Evolutionary conservation across 805 yeast species (phyloP), one percentile per base, ranked within the genome.

Genomic region (Metschnikowia sp.): DNA sequence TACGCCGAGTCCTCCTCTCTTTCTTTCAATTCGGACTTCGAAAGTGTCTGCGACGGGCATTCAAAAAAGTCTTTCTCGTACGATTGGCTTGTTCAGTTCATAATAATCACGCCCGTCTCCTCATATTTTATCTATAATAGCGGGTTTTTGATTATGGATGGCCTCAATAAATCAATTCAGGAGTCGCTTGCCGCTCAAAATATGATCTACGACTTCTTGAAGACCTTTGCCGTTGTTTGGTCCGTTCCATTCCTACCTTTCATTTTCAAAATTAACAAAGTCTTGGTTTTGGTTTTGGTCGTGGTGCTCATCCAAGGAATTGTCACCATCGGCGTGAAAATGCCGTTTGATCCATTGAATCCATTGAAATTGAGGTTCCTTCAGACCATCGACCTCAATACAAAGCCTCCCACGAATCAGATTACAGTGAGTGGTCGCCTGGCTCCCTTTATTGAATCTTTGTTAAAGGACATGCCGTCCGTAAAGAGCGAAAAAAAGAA

Each of bases 81-180:
- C 59, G 96, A 86, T 57, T 90, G 97, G 96, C 74, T 84, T 12
- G 53, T 88, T 13, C 96, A 90, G 62, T 88, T 79, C 57, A 54
- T 87, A 31, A 51, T 83, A 1, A 61, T 84, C 13, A 88, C 85
- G 11, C 96, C 97, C 2, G 44, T 84, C 11, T 68, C 85, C 1
- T 68, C 82, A 3, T 74, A 77, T 32, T 58, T 84, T 32, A 59
- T 83, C n/a, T 76, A 79, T 55, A 76, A 78, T 47, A 65, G 75
- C 33, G 83, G 85, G 6, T 77, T 74, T 49, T 64, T 86, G 48
- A 57, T 82, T 2, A 60, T 88, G 32, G 83, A 82, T 48, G 94
- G 88, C 0, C 51, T 85, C 18, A 78, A 77, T 57, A 89, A 88
- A 65, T 79, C 91, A 0, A 75, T 81, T 18, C 89, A 84, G 58